Evolutionary conservation across 805 yeast species (phyloP), one percentile per base, ranked within the genome.

Genomic region (Cyberlindnera suaveolens): DNA sequence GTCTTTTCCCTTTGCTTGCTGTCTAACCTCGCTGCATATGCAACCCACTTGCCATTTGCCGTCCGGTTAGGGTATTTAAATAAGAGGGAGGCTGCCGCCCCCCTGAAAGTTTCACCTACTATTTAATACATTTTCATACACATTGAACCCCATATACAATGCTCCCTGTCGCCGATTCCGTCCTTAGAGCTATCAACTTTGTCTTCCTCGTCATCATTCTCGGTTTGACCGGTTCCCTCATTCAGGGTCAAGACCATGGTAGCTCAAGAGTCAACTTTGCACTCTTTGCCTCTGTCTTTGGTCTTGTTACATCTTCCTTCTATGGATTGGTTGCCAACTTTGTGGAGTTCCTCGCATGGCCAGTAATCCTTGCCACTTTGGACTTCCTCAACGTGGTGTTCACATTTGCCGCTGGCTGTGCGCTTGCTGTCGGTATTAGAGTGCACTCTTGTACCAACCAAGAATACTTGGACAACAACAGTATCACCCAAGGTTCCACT

Each of bases 371-470:
- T 62, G 79, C 83, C 46, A 56, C 70, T 44, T 70, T 87, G 61
- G 99, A 93, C 74, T 82, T 88, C 71, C 72, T 93, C 68, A 89
- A 89, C 77, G 68, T 80, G 56, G 85, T 90, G 56, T 93, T 93
- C 81, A 81, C 96, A 44, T 87, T 93, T 66, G 80, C 98, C 39
- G 98, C 87, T 52, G 98, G 90, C 58, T 80, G 95, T 46, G 96
- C 96, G 41, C 72, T 93, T 62, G 98, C 98, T 42, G 95, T 87
- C 47, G 95, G 81, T 58, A 80, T 85, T 62, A 80, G 90, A 67
- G 75, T 74, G 51, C 96, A 89, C 75, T 83, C 95, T 34, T 91
- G 99, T 75, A 47, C 71, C 55, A 84, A 88, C 79, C 53, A 70
- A 49, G 46, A 34, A 43, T 89, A 86, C 74, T 47, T 89, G 53